Evolutionary conservation across 1,284 basidiomycete species (phyloP).

Genomic region (Boletus holoroseus): DNA sequence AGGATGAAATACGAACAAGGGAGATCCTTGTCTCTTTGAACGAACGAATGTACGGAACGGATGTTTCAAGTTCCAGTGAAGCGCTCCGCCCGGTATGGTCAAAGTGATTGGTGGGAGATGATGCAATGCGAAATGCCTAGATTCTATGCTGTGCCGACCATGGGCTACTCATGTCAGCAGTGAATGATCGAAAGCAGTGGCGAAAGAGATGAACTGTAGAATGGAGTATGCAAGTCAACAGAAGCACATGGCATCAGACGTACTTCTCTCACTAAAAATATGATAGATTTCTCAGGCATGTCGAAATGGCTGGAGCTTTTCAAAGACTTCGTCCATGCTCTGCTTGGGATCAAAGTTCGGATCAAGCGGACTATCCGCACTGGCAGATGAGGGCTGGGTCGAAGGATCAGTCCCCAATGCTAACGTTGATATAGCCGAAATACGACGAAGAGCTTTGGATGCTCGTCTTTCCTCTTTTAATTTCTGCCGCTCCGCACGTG

Average conservation of each 20-base stretch:
- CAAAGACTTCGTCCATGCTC: conserved; percentile 36
- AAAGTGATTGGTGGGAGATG: conserved; percentile 12
- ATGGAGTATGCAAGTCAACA: conserved; percentile 9
- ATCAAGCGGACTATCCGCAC: conserved; percentile 29
- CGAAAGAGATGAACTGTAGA: conserved; percentile 14
- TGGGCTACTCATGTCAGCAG: conserved; percentile 12
- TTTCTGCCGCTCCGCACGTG: conserved; percentile 30
- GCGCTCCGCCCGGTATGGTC: conserved; percentile 12
- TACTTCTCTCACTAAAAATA: conserved; percentile 17
- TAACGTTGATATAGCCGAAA: conserved; percentile 32
- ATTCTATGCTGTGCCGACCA: conserved; percentile 19
- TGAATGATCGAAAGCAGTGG: conserved; percentile 11
- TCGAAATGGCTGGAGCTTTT: conserved; percentile 36
- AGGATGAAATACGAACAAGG: conserved; percentile 12
- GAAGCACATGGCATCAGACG: background rate
- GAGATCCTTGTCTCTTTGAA: conserved; percentile 11
- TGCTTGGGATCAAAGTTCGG: conserved; percentile 33
- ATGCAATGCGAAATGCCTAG: conserved; percentile 28
- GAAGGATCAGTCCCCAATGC: conserved; percentile 19
- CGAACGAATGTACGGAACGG: conserved; percentile 19
- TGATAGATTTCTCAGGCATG: conserved; percentile 21
- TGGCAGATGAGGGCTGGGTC: conserved; percentile 19
- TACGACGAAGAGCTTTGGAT: conserved; percentile 35
- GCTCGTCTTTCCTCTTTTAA: conserved; percentile 34
- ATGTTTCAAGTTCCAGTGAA: conserved; percentile 30